Evolutionary conservation across 2,329 filamentous ascomycete genomes (phyloP).

Genomic region (Sporothrix brasiliensis): DNA sequence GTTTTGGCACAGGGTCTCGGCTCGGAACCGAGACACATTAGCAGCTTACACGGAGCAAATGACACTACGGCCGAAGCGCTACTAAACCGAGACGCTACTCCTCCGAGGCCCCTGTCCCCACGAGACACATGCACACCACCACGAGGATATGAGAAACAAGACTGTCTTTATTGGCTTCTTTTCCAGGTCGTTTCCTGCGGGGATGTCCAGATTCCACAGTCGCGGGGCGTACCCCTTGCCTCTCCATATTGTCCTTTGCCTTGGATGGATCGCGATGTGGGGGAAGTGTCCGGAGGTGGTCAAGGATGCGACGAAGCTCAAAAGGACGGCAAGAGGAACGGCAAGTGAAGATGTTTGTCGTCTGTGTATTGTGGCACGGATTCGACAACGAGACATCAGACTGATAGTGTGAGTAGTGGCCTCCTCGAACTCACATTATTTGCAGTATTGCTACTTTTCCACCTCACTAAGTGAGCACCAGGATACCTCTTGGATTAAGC

Average conservation of each 20-base stretch:
- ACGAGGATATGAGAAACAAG: conserved; percentile 6
- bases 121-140: neutral
- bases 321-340: neutral
- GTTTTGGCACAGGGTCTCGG: neutral
- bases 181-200: neutral
- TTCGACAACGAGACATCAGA: too few species aligned
- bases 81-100: neutral
- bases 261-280: neutral
- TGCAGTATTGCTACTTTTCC: too few species aligned
- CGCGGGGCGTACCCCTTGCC: neutral
- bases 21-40: neutral
- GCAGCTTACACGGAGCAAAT: neutral
- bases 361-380: neutral
- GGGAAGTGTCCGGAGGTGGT: neutral
- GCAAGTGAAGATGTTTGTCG: neutral
- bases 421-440: too few species aligned
- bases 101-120: neutral
- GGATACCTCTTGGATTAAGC: neutral
- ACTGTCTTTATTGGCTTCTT: neutral
- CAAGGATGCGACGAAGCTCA: neutral
- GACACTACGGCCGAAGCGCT: neutral
- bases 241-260: neutral
- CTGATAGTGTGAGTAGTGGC: too few species aligned
- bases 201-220: neutral
- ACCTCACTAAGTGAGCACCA: too few species aligned